phyloP scores from a whole-genome alignment of 164 flowering plant genomes.

The Chloranthus sessilifolius region DNA sequence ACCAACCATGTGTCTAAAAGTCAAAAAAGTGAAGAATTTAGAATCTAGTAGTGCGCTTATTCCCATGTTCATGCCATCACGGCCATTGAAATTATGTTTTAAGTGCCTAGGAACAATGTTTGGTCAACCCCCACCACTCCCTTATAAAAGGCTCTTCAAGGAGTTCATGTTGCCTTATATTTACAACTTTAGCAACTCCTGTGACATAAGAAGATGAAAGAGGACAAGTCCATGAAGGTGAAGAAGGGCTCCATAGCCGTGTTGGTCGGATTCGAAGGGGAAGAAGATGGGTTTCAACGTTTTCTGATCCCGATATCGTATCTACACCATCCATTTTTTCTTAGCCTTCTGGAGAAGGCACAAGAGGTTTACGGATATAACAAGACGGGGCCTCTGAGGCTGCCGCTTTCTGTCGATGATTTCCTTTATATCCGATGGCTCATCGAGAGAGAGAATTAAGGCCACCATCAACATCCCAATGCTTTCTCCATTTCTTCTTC shows the following conservation, averaged over 20 bases:
- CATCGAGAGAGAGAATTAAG: conserved; percentile 32
- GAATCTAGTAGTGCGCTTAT: too few species aligned
- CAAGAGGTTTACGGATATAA: conserved; percentile 56
- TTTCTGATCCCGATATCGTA: conserved; percentile 57
- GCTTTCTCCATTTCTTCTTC: not conserved
- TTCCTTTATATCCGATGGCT: conserved; percentile 52
- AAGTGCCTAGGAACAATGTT: too few species aligned
- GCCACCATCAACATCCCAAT: not conserved
- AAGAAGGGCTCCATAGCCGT: conserved; percentile 49
- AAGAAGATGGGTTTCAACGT: conserved; percentile 30
- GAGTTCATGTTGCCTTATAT: too few species aligned
- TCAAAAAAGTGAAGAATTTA: too few species aligned
- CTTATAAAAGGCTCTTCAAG: too few species aligned
- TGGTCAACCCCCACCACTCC: too few species aligned
- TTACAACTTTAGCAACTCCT: too few species aligned
- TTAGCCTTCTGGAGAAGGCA: conserved; percentile 44
- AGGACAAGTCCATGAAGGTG: conserved; percentile 35
- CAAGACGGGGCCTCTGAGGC: conserved; percentile 40
- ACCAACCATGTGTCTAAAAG: too few species aligned
- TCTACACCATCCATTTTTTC: conserved; percentile 49
- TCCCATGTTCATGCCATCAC: too few species aligned
- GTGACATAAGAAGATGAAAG: conserved; percentile 18
- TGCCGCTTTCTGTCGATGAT: conserved; percentile 61
- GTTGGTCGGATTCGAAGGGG: conserved; percentile 36
- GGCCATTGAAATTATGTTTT: too few species aligned